Evolutionary conservation across 805 yeast species (phyloP).

Genomic region (Barnettozyma siamensis): DNA sequence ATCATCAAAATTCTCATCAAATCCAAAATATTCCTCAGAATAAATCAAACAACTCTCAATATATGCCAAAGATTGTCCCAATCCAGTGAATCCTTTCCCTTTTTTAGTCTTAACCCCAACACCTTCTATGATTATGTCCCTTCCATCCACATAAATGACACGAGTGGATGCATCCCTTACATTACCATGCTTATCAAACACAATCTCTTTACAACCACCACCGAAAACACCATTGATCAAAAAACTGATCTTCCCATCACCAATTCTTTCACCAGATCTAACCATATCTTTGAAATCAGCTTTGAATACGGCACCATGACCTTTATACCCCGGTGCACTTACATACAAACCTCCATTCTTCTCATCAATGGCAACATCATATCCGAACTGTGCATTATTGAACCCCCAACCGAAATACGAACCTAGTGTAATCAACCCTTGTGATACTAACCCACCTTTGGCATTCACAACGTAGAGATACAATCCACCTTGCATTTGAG

Average conservation of each 20-base stretch:
- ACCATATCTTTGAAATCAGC: conserved; percentile 24
- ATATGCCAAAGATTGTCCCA: conserved; percentile 35
- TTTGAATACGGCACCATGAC: conserved; percentile 39
- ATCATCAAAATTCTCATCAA: conserved; percentile 25
- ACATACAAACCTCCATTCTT: conserved; percentile 25
- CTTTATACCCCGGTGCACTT: conserved; percentile 45
- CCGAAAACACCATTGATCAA: background rate
- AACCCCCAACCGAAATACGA: conserved; percentile 7
- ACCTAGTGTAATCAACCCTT: background rate
- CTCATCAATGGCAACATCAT: conserved; percentile 9
- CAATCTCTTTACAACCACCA: no score
- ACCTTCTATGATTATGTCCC: conserved; percentile 13
- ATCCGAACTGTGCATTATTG: conserved; percentile 15
- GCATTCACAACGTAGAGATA: conserved; percentile 24
- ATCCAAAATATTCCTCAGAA: conserved; percentile 35
- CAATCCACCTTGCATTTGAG: conserved; percentile 38
- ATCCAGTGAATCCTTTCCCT: conserved; percentile 32
- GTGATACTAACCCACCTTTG: background rate
- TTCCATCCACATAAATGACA: background rate
- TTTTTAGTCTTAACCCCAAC: conserved; percentile 10
- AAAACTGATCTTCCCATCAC: background rate
- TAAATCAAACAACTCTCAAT: conserved; percentile 28
- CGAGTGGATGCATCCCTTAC: no score
- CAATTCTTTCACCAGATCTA: background rate
- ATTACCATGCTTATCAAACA: no score